A percentile compares a stretch with the other conserved stretches of the same genome.
Conservation (phyloP, 495 filamentous ascomycete species). For the Aspergillus ellipticus region DNA sequence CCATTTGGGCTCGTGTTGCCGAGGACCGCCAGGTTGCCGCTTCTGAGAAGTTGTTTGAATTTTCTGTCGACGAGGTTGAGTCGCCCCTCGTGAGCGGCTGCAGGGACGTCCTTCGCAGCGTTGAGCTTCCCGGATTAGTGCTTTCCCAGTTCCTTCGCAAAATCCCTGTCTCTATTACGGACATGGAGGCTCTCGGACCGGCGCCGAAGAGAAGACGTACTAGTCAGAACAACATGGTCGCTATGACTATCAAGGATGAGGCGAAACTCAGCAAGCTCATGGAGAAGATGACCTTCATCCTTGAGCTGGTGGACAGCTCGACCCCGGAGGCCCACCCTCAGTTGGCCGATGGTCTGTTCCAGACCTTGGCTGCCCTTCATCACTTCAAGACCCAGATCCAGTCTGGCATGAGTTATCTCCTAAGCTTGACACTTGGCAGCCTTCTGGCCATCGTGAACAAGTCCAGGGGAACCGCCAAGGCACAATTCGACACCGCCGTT, state of each 20-base stretch:
- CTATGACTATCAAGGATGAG: conserved; percentile 41
- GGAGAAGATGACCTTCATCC: conserved; percentile 75
- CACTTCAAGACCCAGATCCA: conserved; percentile 66
- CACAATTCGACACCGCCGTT: conserved; percentile 66
- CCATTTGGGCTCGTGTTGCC: conserved; percentile 68
- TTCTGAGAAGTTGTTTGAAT: conserved; percentile 58
- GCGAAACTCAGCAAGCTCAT: conserved; percentile 59
- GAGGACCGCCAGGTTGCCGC: conserved; percentile 55
- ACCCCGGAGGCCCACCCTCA: conserved; percentile 65
- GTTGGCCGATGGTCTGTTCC: conserved; percentile 74
- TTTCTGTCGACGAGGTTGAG: conserved; percentile 35
- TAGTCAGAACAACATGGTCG: conserved; percentile 58
- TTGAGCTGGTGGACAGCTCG: conserved; percentile 80
- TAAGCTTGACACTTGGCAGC: conserved; percentile 71
- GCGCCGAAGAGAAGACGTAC: conserved; percentile 72
- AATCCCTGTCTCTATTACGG: conserved; percentile 58
- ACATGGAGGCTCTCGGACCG: conserved; percentile 60
- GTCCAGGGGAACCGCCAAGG: conserved; percentile 55
- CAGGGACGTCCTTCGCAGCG: conserved; percentile 61
- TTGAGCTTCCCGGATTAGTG: conserved; percentile 66
- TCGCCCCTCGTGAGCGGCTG: conserved; percentile 48
- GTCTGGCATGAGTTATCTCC: conserved; percentile 81
- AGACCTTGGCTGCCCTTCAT: conserved; percentile 76
- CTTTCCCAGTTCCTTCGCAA: conserved; percentile 66
- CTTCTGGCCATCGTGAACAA: conserved; percentile 74